Base-by-base conservation (phyloP, 345 rosid genomes). In the Moricandia arvensis region DNA sequence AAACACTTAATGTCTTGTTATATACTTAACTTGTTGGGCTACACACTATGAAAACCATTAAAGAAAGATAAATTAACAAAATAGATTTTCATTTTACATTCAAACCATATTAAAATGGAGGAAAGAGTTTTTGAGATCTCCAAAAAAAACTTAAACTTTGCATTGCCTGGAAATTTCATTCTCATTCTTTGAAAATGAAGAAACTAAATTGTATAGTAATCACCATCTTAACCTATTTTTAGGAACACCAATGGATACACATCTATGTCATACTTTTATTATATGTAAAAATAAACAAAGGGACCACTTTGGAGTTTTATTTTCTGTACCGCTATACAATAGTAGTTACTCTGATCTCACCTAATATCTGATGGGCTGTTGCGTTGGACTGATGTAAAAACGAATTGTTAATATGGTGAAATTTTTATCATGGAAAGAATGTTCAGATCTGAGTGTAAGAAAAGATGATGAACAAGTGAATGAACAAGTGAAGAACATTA, bases 11-110 rank as follows among this genome's bases (percentile, higher is more conserved):
- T 75, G 73, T 75, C 68, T 9, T 37, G 9, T 70, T 77, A 55
- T 59, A 64, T 71, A 76, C 71, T 71, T 69, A 63, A 13, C 66
- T 63, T 69, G 71, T 70, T 63, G 51, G 33, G 15, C 75, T 55
- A 70, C 47, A 54, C 51, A 62, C 37, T 59, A 27, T 35, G 11
- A 35, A 27, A 26, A 41, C 45, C 41, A 68, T 34, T 60, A 35
- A 49, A 21, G 26, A 43, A 34, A 49, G 3, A 49, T 3, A 24
- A 43, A 24, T 18, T 35, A 51, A 17, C 24, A 45, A 3, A 17
- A 3, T 60, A 31, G 2, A 0, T 12, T 21, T 21, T 21, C 24
- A 21, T 21, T 21, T 21, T 24, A 37, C 26, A 43, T 59, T n/a
- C 8, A 13, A 38, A 6, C 9, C 35, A 38, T 38, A 16, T 73